Evolutionary conservation across 2,329 filamentous ascomycete genomes (phyloP).

Genomic region (Colletotrichum godetiae): DNA sequence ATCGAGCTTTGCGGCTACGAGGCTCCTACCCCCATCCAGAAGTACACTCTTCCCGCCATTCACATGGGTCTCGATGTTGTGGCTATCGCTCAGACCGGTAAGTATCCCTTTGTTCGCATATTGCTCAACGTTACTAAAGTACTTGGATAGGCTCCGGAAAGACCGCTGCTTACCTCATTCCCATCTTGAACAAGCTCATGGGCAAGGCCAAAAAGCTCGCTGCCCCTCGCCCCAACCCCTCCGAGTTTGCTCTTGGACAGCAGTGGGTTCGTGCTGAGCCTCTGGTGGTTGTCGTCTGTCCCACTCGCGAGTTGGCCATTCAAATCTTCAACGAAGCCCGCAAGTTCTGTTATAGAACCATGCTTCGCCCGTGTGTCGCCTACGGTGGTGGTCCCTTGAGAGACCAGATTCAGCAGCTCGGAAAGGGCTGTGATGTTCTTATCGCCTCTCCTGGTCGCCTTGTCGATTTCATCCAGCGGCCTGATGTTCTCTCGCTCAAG

Average conservation of each 20-base stretch:
- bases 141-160: slow-evolving; percentile 84
- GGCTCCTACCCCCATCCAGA: slow-evolving; percentile 86
- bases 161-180: slow-evolving; percentile 91
- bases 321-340: slow-evolving; percentile 97
- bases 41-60: slow-evolving; percentile 85
- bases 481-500: slow-evolving; percentile 74
- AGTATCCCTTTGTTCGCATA: slow-evolving; percentile 44
- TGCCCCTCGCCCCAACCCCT: slow-evolving; percentile 77
- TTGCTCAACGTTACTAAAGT: slow-evolving; percentile 11
- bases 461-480: slow-evolving; percentile 82
- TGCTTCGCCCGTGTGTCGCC: slow-evolving; percentile 89
- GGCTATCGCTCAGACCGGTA: slow-evolving; percentile 92
- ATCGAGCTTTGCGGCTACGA: slow-evolving; percentile 78
- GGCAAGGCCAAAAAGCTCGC: slow-evolving; percentile 92
- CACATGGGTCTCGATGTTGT: slow-evolving; percentile 83
- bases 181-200: slow-evolving; percentile 91
- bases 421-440: slow-evolving; percentile 88
- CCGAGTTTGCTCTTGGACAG: slow-evolving; percentile 62
- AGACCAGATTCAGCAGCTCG: slow-evolving; percentile 78
- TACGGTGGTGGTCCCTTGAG: slow-evolving; percentile 85
- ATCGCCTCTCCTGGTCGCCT: slow-evolving; percentile 90
- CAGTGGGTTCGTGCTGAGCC: slow-evolving; percentile 80
- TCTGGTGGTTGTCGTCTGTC: slow-evolving; percentile 85
- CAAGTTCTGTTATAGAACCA: slow-evolving; percentile 92
- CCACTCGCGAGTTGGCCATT: slow-evolving; percentile 89